Evolutionary conservation across 2,329 filamentous ascomycete genomes (phyloP).

Genomic region (Claviceps pazoutovae): DNA sequence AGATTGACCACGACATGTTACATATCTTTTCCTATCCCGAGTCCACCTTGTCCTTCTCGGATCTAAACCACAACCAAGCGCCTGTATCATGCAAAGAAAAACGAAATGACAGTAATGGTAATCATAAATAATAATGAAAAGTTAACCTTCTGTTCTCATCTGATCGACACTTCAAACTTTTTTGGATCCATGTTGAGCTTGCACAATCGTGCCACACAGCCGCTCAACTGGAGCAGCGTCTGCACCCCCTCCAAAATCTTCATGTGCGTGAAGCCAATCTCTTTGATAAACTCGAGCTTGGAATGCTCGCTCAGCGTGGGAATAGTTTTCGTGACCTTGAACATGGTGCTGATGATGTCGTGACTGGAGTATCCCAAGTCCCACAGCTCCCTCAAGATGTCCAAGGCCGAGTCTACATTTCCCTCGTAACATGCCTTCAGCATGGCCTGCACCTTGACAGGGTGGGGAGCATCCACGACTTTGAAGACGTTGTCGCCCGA

Average conservation of each 20-base stretch:
- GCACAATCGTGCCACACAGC: slow-evolving; percentile 79
- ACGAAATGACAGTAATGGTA: background rate
- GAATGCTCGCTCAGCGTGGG: slow-evolving; percentile 84
- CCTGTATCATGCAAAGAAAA: slow-evolving; percentile 9
- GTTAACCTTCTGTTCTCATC: slow-evolving; percentile 12
- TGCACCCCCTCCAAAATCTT: slow-evolving; percentile 96
- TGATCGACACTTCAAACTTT: slow-evolving; percentile 44
- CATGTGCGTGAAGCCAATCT: slow-evolving; percentile 99
- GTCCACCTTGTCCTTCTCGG: background rate
- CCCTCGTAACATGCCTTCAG: slow-evolving; percentile 92
- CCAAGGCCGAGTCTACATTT: slow-evolving; percentile 76
- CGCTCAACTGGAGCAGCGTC: slow-evolving; percentile 83
- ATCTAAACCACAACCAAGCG: slow-evolving; percentile 6
- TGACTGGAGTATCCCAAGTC: slow-evolving; percentile 93
- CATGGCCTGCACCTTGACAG: slow-evolving; percentile 97
- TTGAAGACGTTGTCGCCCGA: slow-evolving; percentile 96
- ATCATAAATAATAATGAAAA: background rate
- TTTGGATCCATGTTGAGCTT: slow-evolving; percentile 94
- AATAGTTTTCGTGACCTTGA: slow-evolving; percentile 93
- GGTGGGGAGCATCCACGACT: slow-evolving; percentile 92
- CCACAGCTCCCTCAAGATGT: slow-evolving; percentile 83
- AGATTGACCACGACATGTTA: too few species aligned
- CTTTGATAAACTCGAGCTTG: slow-evolving; percentile 94
- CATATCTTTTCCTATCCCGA: background rate
- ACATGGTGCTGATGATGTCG: slow-evolving; percentile 99